Base-by-base conservation (phyloP, 108 stramenopile species). In the Nitzschia sp. region DNA sequence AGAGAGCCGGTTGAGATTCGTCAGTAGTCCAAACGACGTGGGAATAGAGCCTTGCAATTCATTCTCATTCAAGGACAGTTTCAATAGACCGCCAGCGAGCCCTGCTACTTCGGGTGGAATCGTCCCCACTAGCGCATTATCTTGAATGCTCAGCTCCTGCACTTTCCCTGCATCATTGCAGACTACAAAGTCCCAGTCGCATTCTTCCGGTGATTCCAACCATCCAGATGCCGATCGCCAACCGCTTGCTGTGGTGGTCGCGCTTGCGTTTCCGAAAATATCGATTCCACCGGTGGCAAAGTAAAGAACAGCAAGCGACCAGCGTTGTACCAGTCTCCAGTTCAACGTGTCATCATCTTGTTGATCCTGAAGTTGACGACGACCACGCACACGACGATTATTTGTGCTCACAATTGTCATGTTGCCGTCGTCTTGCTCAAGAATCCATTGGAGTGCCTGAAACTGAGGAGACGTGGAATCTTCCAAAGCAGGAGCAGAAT, bases 161-260 rank as follows among this genome's bases (percentile, higher is more conserved):
- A 60, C 19, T 2, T 6, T 13, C 17, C 34, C 58, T 32, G 34
- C 29, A 2, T 32, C 46, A 30, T 69, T 3, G 45, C 64, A 49
- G 2, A 57, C 24, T n/a, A 64, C 45, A 51, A 67, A 67, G 36
- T 8, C 33, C 76, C 76, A 77, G 11, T 34, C 55, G 28, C 76
- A 77, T 36, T 77, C 76, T 25, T 77, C 57, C 19, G 69, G 68
- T 54, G 60, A 65, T 17, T 34, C 23, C 47, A 70, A 3, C 76
- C 76, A 77, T 27, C 69, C 69, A 31, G 3, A 28, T 0, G 31
- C 47, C 29, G 68, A 45, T 56, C 9, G 21, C 45, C 32, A 53
- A 23, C 13, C 26, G 9, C 53, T 25, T 3, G 60, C 21, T 2
- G 9, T 23, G 13, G 13, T 3, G 15, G 57, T 28, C n/a, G n/a